phyloP scores from a whole-genome alignment of 2,329 filamentous ascomycete species.

The Byssoonygena ceratinophila region DNA sequence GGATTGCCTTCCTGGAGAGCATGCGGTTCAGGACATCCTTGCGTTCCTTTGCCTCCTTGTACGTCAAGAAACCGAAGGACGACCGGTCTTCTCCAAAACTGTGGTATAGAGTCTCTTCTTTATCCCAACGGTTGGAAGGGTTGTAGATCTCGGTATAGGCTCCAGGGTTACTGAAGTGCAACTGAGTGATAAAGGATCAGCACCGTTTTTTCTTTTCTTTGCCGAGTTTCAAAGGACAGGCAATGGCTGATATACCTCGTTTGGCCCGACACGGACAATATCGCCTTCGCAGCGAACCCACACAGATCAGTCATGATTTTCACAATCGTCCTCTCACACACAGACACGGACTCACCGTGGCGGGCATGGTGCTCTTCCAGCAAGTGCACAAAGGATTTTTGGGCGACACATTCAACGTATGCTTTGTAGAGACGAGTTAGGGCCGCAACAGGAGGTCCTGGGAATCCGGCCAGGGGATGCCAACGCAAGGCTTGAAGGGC shows the following conservation, averaged over 20 bases:
- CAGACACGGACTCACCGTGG: conserved; percentile 15
- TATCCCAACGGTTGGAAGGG: conserved; percentile 19
- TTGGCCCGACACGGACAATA: conserved; percentile 20
- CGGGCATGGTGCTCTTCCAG: conserved; percentile 16
- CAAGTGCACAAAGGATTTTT: conserved; percentile 18
- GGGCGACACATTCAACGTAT: conserved; percentile 18
- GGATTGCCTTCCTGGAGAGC: conserved; percentile 18
- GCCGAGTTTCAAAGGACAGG: background rate
- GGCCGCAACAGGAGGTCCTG: conserved; percentile 21
- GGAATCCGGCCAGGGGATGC: conserved; percentile 21
- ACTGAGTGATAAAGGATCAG: conserved; percentile 12
- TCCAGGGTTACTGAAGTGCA: conserved; percentile 18
- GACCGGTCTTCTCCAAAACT: conserved; percentile 20
- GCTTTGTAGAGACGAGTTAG: conserved; percentile 20
- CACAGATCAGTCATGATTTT: background rate
- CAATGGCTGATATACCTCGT: conserved; percentile 14
- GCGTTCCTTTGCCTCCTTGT: conserved; percentile 20
- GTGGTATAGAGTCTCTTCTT: conserved; percentile 19
- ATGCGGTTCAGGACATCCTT: conserved; percentile 17
- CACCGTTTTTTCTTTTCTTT: background rate
- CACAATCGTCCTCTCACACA: background rate
- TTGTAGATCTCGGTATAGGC: conserved; percentile 21
- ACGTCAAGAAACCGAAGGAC: conserved; percentile 17
- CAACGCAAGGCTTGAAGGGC: conserved; percentile 19
- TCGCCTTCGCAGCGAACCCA: conserved; percentile 14